Evolutionary conservation across 176 grass and related monocot species (phyloP).

Genomic region (Oryza officinalis): DNA sequence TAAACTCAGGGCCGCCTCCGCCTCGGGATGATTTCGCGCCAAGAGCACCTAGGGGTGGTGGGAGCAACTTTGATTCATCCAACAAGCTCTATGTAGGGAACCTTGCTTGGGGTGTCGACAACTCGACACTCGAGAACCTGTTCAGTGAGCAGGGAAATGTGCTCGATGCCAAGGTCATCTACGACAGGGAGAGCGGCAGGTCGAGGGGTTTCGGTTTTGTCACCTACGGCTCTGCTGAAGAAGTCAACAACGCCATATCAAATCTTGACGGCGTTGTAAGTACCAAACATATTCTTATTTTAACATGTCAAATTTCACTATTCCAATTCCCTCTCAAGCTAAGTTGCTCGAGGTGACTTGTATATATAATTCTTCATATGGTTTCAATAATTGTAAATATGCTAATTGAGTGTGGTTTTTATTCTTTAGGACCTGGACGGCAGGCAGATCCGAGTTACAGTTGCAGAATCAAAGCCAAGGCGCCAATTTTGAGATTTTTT

Average conservation of each 20-base stretch:
- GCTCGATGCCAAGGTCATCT: conserved; percentile 77
- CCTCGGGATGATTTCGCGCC: conserved; percentile 53
- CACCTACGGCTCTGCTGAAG: conserved; percentile 58
- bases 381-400: neutral
- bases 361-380: neutral
- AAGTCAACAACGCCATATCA: conserved; percentile 77
- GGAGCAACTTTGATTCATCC: conserved; percentile 39
- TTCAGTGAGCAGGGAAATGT: conserved; percentile 90
- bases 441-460: conserved; percentile 77
- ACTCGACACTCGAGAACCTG: conserved; percentile 74
- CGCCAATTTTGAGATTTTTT: conserved; percentile 51
- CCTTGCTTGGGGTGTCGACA: conserved; percentile 90
- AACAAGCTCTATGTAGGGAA: conserved; percentile 90
- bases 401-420: neutral
- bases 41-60: conserved; percentile 54
- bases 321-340: neutral
- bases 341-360: neutral
- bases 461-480: conserved; percentile 80
- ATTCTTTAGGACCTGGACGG: conserved; percentile 75
- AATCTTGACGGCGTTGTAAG: conserved; percentile 87
- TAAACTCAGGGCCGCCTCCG: conserved; percentile 78
- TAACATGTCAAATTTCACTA: neutral
- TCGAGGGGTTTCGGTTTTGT: conserved; percentile 97
- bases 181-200: conserved; percentile 82
- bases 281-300: neutral